Evolutionary conservation across 441 rosid genomes (phyloP), one percentile per base, ranked within the genome.

Genomic region (Rhodomyrtus psidioides): DNA sequence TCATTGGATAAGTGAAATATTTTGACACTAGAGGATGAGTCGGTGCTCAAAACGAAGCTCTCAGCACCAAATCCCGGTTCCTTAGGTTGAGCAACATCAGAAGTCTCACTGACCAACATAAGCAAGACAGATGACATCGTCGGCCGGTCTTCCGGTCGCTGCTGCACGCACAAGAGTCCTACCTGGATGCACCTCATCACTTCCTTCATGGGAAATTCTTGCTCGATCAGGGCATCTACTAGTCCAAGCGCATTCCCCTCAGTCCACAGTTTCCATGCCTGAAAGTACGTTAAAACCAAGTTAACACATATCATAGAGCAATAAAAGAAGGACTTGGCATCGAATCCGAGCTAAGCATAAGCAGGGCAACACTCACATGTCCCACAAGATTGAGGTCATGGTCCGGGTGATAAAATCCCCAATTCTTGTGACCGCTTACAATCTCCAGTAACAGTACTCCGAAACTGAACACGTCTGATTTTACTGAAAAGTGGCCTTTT

Each of bases 381-480:
- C 93, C 93, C 12, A 91, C 86, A 58, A 93, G 58, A 74, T 81
- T 91, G 19, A 85, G 85, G 28, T 84, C 65, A 81, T 87, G 89
- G 74, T 56, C 82, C 24, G 89, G 91, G 9, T 83, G 86, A 84
- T 57, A 87, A 65, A 89, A 82, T 5, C 84, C 46, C 84, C 91
- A 85, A 34, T 90, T 94, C 75, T 87, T 94, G 70, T 53, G 88
- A 14, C 96, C 90, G 1, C 92, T 90, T 56, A 94, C 84, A 82
- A 94, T 92, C 89, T 95, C 95, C 14, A 94, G 49, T 5, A 95
- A 59, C 51, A 95, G 51, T 6, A 95, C 88, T 49, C 98, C 96
- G 4, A 91, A 95, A 86, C 96, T 93, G 28, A 92, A 95, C 0
- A 94, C 92, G 51, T 93, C 96, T 0, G 94, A 93, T 83, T 95